These are phyloP conservation scores for Solanum sejunctum DNA, from an alignment of 257 asterid species.

Conservation along the genomic window DNA sequence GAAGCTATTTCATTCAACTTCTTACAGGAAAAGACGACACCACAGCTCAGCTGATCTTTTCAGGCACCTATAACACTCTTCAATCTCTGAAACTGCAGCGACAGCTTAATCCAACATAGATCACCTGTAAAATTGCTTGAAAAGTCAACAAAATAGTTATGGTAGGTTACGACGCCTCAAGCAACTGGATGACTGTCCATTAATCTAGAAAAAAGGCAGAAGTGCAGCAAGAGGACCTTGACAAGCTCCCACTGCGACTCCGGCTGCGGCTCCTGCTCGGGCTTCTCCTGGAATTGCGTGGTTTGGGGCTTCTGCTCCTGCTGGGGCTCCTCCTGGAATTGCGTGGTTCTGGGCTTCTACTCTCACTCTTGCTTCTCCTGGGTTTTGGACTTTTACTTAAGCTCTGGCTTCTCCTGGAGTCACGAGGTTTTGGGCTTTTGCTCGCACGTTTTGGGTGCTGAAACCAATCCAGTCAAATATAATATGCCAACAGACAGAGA, in stretches of 20 bases:
- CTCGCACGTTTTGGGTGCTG: slow-evolving; percentile 11
- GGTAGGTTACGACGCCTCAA: background rate
- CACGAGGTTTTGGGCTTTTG: slow-evolving; percentile 17
- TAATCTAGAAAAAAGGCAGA: background rate
- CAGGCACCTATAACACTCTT: background rate
- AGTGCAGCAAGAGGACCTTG: slow-evolving; percentile 31
- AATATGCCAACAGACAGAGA: slow-evolving; percentile 5
- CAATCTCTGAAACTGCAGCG: background rate
- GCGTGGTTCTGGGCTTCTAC: slow-evolving; percentile 34
- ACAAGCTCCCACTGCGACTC: slow-evolving; percentile 64
- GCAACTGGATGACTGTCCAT: background rate
- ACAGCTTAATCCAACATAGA: background rate
- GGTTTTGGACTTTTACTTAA: slow-evolving; percentile 32
- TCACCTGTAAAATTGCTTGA: background rate
- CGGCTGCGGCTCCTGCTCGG: slow-evolving; percentile 47
- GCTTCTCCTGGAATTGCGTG: slow-evolving; percentile 36
- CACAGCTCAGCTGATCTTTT: background rate
- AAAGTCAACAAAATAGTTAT: background rate
- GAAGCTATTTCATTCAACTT: background rate
- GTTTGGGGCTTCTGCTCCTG: slow-evolving; percentile 37
- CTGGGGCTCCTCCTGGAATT: slow-evolving; percentile 34
- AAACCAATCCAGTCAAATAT: background rate
- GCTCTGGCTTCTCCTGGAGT: slow-evolving; percentile 44
- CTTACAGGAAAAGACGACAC: background rate
- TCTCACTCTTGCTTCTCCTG: slow-evolving; percentile 46